A percentile compares a stretch with the other conserved stretches of the same genome.
Conservation (phyloP, 2,329 filamentous ascomycete species). For the Setomelanomma holmii region DNA sequence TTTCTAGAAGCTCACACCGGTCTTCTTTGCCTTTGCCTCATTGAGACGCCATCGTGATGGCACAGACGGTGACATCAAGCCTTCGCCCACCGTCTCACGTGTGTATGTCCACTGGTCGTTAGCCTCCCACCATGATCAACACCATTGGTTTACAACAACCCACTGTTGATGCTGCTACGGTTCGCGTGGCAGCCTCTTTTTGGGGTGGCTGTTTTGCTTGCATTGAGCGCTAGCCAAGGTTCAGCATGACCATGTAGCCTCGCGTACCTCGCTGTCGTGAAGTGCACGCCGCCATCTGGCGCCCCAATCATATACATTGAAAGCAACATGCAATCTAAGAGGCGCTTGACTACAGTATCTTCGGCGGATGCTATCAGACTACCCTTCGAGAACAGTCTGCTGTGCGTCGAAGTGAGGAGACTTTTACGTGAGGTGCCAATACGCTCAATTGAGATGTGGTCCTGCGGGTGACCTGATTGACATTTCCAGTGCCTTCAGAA, state of each 20-base stretch:
- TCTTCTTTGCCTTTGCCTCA: slow-evolving; percentile 7
- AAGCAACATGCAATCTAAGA: slow-evolving; percentile 14
- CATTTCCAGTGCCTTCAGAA: neutral
- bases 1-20: slow-evolving; percentile 17
- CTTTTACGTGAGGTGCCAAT: too few relatives aligned
- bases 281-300: neutral
- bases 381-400: too few relatives aligned
- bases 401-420: too few relatives aligned
- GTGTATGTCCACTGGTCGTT: slow-evolving; percentile 6
- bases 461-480: too few relatives aligned
- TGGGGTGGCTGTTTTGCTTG: slow-evolving; percentile 7
- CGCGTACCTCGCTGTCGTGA: neutral
- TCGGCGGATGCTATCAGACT: too few relatives aligned
- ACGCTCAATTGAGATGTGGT: too few relatives aligned
- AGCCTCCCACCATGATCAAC: slow-evolving; percentile 16
- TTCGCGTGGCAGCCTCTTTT: neutral
- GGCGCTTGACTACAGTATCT: neutral
- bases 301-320: slow-evolving; percentile 15
- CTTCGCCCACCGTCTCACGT: slow-evolving; percentile 7
- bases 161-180: too few relatives aligned
- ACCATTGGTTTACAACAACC: slow-evolving; percentile 15
- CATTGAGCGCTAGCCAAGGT: slow-evolving; percentile 8
- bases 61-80: too few relatives aligned
- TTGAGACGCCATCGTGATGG: neutral
- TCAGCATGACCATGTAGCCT: neutral